Conservation (phyloP, 2,329 filamentous ascomycete species). For the Aureobasidium sp. region DNA sequence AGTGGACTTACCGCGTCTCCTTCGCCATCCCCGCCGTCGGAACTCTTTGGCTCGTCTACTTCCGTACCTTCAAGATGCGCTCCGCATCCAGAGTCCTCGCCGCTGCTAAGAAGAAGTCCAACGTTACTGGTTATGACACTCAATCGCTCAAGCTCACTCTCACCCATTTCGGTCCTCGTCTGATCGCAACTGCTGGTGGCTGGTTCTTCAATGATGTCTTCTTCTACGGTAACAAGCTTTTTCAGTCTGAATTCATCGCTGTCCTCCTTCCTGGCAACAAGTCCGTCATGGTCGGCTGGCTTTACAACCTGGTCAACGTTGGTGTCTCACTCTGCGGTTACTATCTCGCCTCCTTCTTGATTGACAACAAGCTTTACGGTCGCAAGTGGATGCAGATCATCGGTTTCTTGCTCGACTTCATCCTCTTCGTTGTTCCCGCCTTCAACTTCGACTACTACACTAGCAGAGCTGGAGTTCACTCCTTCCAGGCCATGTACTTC, state of each 20-base stretch:
- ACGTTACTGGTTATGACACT: constrained; percentile 90
- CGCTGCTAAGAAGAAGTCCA: constrained; percentile 73
- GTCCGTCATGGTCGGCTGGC: constrained; percentile 79
- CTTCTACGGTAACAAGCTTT: constrained; percentile 99
- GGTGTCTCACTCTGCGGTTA: constrained; percentile 80
- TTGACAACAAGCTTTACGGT: constrained; percentile 94
- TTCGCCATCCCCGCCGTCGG: constrained; percentile 88
- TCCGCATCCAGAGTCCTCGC: constrained; percentile 76
- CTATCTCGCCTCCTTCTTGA: constrained; percentile 80
- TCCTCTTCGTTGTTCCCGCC: constrained; percentile 86
- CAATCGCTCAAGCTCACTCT: constrained; percentile 72
- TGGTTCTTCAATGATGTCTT: constrained; percentile 99
- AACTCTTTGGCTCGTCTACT: constrained; percentile 92
- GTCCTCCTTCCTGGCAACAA: constrained; percentile 63
- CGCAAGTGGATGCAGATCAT: constrained; percentile 95
- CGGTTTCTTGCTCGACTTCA: constrained; percentile 86
- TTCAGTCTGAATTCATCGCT: constrained; percentile 82
- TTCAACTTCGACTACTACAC: constrained; percentile 86
- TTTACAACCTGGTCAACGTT: constrained; percentile 89
- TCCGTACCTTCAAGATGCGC: constrained; percentile 91
- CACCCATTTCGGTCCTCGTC: constrained; percentile 74
- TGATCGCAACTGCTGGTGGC: constrained; percentile 76
- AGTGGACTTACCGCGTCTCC: constrained; percentile 87
- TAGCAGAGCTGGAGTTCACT: constrained; percentile 60
- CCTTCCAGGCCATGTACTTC: constrained; percentile 99